Evolutionary conservation across 202 grass and related monocot genomes (phyloP).

Genomic region (Elaeis oleifera): DNA sequence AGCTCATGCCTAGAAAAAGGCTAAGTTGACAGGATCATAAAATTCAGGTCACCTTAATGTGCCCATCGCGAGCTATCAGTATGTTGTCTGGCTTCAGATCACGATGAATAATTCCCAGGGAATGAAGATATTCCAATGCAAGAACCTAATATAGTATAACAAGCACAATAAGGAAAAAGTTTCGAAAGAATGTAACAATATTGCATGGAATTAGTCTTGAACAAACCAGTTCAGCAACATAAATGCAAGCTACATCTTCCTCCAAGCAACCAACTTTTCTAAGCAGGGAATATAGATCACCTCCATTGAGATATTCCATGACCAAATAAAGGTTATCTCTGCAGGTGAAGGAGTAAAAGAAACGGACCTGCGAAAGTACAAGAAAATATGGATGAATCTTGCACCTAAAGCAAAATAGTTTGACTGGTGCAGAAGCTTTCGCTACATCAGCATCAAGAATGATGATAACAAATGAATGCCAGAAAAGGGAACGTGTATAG

Average conservation of each 20-base stretch:
- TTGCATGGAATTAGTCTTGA: not conserved
- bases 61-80: slow-evolving; percentile 31
- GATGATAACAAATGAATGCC: not conserved
- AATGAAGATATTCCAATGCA: slow-evolving; percentile 44
- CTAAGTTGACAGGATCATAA: not conserved
- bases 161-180: not conserved
- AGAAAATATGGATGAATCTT: not conserved
- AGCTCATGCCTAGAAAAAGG: not conserved
- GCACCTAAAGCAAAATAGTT: not conserved
- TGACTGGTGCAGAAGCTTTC: not conserved
- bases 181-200: not conserved
- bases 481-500: too few relatives aligned
- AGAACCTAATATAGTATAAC: slow-evolving; percentile 26
- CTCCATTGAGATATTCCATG: slow-evolving; percentile 42
- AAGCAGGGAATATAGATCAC: slow-evolving; percentile 40
- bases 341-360: slow-evolving; percentile 38
- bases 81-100: slow-evolving; percentile 44
- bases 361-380: slow-evolving; percentile 27
- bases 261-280: slow-evolving; percentile 40
- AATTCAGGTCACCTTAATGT: slow-evolving; percentile 30
- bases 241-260: slow-evolving; percentile 31
- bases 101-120: slow-evolving; percentile 30
- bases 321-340: slow-evolving; percentile 40
- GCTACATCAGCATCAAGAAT: not conserved
- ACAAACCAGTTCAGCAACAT: slow-evolving; percentile 34